These are phyloP conservation scores for Papiliotrema laurentii DNA, from an alignment of 1,284 basidiomycete species.

Conservation along the genomic window DNA sequence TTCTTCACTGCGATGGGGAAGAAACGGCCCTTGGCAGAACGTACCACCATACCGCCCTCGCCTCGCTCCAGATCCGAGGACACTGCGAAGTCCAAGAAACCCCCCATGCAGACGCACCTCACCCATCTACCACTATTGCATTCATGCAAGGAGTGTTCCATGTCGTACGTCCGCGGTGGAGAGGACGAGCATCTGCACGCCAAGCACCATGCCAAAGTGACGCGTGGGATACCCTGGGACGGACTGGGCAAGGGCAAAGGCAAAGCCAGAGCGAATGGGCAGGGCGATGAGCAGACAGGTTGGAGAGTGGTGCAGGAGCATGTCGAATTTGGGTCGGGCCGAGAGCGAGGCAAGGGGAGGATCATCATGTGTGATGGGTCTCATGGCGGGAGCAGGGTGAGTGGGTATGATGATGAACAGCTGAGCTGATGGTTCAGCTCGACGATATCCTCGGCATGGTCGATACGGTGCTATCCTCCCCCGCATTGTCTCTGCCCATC, in stretches of 20 bases:
- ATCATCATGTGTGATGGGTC: slow-evolving; percentile 38
- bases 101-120: slow-evolving; percentile 28
- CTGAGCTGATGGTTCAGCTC: slow-evolving; percentile 23
- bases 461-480: slow-evolving; percentile 47
- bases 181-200: slow-evolving; percentile 45
- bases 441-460: slow-evolving; percentile 45
- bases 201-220: slow-evolving; percentile 46
- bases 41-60: background rate
- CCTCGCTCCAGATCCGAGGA: background rate
- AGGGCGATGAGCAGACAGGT: too few relatives aligned
- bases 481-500: slow-evolving; percentile 39
- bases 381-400: slow-evolving; percentile 23
- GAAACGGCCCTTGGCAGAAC: slow-evolving; percentile 3
- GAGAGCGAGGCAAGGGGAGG: slow-evolving; percentile 23
- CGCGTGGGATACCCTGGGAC: slow-evolving; percentile 47
- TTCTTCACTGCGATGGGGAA: slow-evolving; percentile 28
- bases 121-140: slow-evolving; percentile 30
- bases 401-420: slow-evolving; percentile 11
- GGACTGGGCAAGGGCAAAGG: slow-evolving; percentile 17
- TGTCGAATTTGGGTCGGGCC: slow-evolving; percentile 18
- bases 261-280: slow-evolving; percentile 5
- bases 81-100: background rate
- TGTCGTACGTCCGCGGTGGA: slow-evolving; percentile 49
- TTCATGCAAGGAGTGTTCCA: slow-evolving; percentile 46
- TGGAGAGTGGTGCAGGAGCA: slow-evolving; percentile 26